Evolutionary conservation across 257 asterid species (phyloP), one percentile per base, ranked within the genome.

Genomic region (Jasminum sambac): DNA sequence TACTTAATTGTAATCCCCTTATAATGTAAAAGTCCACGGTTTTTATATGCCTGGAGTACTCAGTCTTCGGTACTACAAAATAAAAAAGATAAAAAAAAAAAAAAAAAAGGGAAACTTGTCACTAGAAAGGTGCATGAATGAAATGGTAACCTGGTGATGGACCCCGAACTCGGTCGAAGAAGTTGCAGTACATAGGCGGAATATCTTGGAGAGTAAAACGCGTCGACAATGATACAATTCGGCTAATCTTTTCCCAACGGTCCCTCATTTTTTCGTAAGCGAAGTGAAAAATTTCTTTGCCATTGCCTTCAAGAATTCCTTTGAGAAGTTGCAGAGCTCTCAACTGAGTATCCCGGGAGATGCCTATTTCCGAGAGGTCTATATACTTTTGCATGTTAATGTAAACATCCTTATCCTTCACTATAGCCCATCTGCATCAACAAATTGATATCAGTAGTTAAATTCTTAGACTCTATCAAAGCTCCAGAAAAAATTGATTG

Each of bases 81-180:
- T 30, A 30, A 1, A 30, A 30, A 30, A 30, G 4, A 30, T 30
- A 30, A 30, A 30, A 30, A 30, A n/a, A n/a, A n/a, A n/a, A n/a
- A n/a, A n/a, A n/a, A n/a, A n/a, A n/a, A n/a, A n/a, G n/a, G n/a
- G n/a, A n/a, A n/a, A n/a, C n/a, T 30, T 30, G 36, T 30, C 36
- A 30, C 36, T 30, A 1, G 4, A 30, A 30, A 17, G 16, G 58
- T 19, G 58, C 11, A n/a, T 10, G 25, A 48, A n/a, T n/a, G 24
- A 7, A 48, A 6, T 4, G n/a, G 57, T 46, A 19, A 16, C 97
- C 97, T 87, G 96, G 96, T 76, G 98, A 86, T 58, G 96, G 88
- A 19, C 78, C 90, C 61, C 94, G 83, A 59, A 83, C 70, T 80
- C 58, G 75, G 60, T 76, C 71, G 38, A 79, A 70, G 81, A 69